phyloP scores from a whole-genome alignment of 495 filamentous ascomycete genomes.

The Delitschia confertaspora region DNA sequence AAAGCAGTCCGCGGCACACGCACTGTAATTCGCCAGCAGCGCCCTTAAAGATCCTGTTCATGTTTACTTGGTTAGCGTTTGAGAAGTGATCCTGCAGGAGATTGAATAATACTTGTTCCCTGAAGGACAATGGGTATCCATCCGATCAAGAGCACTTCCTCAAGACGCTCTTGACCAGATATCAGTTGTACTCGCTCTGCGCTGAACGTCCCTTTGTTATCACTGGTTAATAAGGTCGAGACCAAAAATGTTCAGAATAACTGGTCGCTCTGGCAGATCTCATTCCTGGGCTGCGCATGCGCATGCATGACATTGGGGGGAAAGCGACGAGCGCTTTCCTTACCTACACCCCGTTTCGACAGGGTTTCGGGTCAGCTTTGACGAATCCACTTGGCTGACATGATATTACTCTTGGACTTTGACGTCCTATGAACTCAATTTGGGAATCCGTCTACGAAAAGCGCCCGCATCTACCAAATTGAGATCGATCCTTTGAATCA shows the following conservation, averaged over 20 bases:
- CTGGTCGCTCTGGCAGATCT: conserved; percentile 19
- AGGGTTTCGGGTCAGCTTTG: conserved; percentile 9
- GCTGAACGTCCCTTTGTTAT: conserved; percentile 22
- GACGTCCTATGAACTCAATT: conserved; percentile 66
- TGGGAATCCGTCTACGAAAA: conserved; percentile 44
- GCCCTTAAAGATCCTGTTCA: conserved; percentile 23
- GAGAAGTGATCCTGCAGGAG: conserved; percentile 19
- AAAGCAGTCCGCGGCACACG: conserved; percentile 20
- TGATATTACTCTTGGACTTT: conserved; percentile 27
- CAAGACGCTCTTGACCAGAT: conserved; percentile 13
- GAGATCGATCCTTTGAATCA: conserved; percentile 83
- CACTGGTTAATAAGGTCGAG: conserved; percentile 23
- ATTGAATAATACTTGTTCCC: conserved; percentile 14
- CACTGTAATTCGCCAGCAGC: conserved; percentile 15
- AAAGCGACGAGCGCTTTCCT: conserved; percentile 23
- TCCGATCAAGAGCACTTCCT: conserved; percentile 14
- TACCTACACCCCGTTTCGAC: conserved; percentile 17
- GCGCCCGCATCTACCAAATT: conserved; percentile 67
- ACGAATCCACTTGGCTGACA: conserved; percentile 19
- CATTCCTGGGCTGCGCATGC: conserved; percentile 16
- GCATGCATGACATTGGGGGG: conserved; percentile 24
- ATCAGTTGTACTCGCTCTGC: conserved; percentile 9
- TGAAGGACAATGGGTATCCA: conserved; percentile 11
- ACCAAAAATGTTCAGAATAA: conserved; percentile 5
- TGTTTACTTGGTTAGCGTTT: conserved; percentile 10